phyloP scores from a whole-genome alignment of 108 stramenopile genomes.

The Chaetoceros tenuissimus region DNA sequence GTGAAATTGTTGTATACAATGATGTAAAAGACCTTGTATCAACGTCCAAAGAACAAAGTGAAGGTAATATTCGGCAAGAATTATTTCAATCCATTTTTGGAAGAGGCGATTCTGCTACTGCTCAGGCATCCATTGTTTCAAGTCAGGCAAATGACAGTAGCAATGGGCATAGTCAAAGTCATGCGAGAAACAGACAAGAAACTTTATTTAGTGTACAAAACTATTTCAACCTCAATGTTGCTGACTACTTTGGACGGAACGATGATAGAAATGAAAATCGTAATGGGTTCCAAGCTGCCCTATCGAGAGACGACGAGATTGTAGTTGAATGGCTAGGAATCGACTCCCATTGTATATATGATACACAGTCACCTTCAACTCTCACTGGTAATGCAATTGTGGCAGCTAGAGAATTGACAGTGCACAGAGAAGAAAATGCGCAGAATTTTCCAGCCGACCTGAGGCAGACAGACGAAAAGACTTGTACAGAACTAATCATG shows the following conservation, averaged over 20 bases:
- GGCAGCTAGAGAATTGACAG: conserved; percentile 8
- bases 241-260: conserved; percentile 28
- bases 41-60: not conserved
- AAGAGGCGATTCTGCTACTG: not conserved
- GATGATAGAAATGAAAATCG: not conserved
- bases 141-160: not conserved
- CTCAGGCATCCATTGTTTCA: not conserved
- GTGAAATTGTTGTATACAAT: conserved; percentile 21
- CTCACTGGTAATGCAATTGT: conserved; percentile 22
- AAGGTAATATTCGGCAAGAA: not conserved
- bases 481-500: conserved; percentile 24
- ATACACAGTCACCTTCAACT: not conserved
- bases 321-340: conserved; percentile 37
- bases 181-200: conserved; percentile 2
- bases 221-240: conserved; percentile 35
- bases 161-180: not conserved
- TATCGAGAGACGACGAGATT: conserved; percentile 22
- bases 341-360: conserved; percentile 33
- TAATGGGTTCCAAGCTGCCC: not conserved
- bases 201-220: conserved; percentile 25
- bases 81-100: not conserved
- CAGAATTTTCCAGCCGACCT: not conserved
- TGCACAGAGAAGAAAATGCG: not conserved
- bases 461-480: not conserved
- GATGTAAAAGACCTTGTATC: not conserved